phyloP scores from a whole-genome alignment of 106 monocot species.

The Acorus calamus region DNA sequence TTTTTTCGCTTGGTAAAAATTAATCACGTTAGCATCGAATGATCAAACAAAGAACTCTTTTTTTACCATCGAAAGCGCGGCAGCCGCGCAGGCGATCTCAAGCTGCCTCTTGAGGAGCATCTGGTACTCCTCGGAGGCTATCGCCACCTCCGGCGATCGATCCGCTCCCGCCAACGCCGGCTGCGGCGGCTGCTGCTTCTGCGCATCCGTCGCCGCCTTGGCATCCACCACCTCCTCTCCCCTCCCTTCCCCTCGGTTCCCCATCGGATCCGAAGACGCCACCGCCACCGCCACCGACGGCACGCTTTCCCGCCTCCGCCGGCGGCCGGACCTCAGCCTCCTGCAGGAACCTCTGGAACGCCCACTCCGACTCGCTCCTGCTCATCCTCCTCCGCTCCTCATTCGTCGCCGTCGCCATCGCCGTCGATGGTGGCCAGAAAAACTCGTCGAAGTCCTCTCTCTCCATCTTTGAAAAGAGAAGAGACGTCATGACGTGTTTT shows the following conservation, averaged over 20 bases:
- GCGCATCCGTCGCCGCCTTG: constrained; percentile 7
- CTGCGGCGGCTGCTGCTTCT: not conserved
- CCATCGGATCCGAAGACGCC: not conserved
- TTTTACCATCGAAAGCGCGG: constrained; percentile 38
- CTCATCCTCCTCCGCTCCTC: constrained; percentile 16
- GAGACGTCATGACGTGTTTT: too few species aligned
- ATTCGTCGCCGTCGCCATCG: constrained; percentile 1
- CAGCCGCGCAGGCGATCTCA: constrained; percentile 43
- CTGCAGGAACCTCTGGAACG: constrained; percentile 55
- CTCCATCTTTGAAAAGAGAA: constrained; percentile 13
- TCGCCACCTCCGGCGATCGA: not conserved
- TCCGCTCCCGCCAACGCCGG: too few species aligned
- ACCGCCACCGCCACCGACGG: not conserved
- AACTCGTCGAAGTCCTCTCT: constrained; percentile 49
- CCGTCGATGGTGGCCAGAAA: constrained; percentile 9
- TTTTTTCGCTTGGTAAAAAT: too few species aligned
- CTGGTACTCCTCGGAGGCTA: constrained; percentile 33
- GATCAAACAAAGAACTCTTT: too few species aligned
- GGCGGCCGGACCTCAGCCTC: constrained; percentile 10
- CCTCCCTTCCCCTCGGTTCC: constrained; percentile 16
- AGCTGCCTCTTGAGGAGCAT: constrained; percentile 54
- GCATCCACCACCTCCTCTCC: constrained; percentile 27
- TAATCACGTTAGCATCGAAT: too few species aligned
- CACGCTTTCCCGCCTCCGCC: not conserved
- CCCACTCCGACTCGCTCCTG: constrained; percentile 47